Evolutionary conservation across 2,329 filamentous ascomycete genomes (phyloP).

Genomic region (Alternaria sp.): DNA sequence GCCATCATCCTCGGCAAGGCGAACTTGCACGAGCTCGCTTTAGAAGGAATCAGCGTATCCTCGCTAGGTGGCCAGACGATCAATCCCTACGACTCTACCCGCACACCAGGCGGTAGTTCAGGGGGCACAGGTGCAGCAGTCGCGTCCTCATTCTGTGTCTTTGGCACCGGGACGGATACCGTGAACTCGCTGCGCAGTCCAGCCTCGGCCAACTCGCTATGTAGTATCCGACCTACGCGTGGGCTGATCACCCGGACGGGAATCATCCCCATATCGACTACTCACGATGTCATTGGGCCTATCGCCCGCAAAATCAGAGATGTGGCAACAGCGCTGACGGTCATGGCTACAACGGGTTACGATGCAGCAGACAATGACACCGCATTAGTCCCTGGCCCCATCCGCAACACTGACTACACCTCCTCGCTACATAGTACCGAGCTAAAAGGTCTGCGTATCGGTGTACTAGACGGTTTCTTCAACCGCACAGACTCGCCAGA

Average conservation of each 20-base stretch:
- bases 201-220: slow-evolving; percentile 67
- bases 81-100: slow-evolving; percentile 70
- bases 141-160: slow-evolving; percentile 64
- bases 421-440: slow-evolving; percentile 46
- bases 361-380: slow-evolving; percentile 64
- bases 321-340: slow-evolving; percentile 59
- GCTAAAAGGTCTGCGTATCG: slow-evolving; percentile 57
- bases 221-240: slow-evolving; percentile 66
- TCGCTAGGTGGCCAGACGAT: slow-evolving; percentile 70
- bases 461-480: slow-evolving; percentile 65
- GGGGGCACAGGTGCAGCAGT: slow-evolving; percentile 70
- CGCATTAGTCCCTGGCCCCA: slow-evolving; percentile 55
- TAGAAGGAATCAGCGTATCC: slow-evolving; percentile 70
- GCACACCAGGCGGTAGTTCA: slow-evolving; percentile 72
- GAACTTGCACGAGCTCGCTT: slow-evolving; percentile 69
- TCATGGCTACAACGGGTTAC: slow-evolving; percentile 62
- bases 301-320: slow-evolving; percentile 63
- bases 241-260: slow-evolving; percentile 62
- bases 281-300: slow-evolving; percentile 65
- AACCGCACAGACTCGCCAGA: slow-evolving; percentile 62
- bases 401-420: slow-evolving; percentile 58
- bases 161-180: slow-evolving; percentile 67
- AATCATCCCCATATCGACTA: slow-evolving; percentile 64
- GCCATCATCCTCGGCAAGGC: slow-evolving; percentile 66
- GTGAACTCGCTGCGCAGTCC: slow-evolving; percentile 69